Evolutionary conservation across 2,329 filamentous ascomycete species (phyloP), one percentile per base, ranked within the genome.

Genomic region (Aspergillus transmontanensis): DNA sequence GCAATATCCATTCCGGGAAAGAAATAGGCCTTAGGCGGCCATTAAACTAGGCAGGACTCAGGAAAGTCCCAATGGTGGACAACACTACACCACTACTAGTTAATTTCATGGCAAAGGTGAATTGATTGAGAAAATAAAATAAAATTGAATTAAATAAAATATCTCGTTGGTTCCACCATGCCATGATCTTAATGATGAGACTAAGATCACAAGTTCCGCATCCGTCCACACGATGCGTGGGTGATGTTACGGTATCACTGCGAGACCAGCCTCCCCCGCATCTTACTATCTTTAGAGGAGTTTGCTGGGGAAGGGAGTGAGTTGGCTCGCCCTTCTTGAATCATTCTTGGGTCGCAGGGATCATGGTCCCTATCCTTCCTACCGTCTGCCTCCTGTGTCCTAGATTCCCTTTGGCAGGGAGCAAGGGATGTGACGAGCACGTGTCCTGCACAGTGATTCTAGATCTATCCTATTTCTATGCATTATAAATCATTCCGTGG

Each of bases 211-310:
- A 55, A 12, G 45, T 48, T 39, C 32, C 32, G 32, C 32, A 55
- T 55, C 23, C n/a, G 32, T 55, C 32, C 3, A 36, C n/a, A 12
- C 51, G 23, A 55, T 39, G n/a, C 32, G 23, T 21, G 9, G 11
- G 32, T 39, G 32, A 39, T 55, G 51, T 36, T 54, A 54, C 51
- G n/a, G 51, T 54, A 54, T 54, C 51, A 54, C 51, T 54, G 23
- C 46, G 23, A 50, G 26, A 50, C 16, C 39, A 41, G 39, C 39
- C 14, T 21, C 32, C 51, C 32, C 51, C 51, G 51, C 51, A 54
- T 54, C 46, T 30, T 30, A 14, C 23, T 2, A 26, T 50, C 23
- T n/a, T 50, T 28, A 14, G 23, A 48, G 23, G 45, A 23, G 21
- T 28, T 26, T 26, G 23, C 10, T 23, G 6, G 23, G 11, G 23